These are phyloP conservation scores for Stipa capillata DNA, from an alignment of 176 grass and related monocot genomes.

Conservation along the genomic window DNA sequence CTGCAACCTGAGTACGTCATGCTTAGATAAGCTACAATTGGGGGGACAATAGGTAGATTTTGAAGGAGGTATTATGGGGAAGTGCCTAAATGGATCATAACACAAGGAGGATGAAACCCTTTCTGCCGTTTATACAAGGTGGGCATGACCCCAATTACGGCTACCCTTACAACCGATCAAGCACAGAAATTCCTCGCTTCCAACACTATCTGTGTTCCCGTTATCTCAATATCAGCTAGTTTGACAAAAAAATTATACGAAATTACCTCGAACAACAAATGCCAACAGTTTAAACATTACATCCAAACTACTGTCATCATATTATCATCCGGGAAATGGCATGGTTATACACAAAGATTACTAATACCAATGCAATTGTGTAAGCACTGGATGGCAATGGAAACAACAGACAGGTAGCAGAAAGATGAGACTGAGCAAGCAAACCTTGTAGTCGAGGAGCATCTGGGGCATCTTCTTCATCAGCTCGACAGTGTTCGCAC, in stretches of 20 bases:
- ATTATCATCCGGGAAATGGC: neutral
- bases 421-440: neutral
- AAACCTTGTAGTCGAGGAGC: constrained; percentile 77
- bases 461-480: constrained; percentile 77
- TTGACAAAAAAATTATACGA: no score
- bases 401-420: neutral
- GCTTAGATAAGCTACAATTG: neutral
- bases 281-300: neutral
- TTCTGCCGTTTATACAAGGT: neutral
- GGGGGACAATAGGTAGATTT: neutral
- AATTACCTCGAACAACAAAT: neutral
- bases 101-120: neutral
- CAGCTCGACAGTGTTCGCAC: constrained; percentile 43
- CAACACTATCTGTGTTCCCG: no score
- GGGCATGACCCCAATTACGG: neutral
- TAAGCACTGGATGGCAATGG: neutral
- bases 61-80: neutral
- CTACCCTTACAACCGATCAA: no score
- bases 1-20: neutral
- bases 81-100: neutral
- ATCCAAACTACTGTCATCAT: neutral
- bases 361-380: neutral
- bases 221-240: no score
- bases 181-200: no score
- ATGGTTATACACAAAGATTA: neutral